These are phyloP conservation scores for Chlorella sp. DNA, from an alignment of 139 green algal genomes.

Conservation along the genomic window DNA sequence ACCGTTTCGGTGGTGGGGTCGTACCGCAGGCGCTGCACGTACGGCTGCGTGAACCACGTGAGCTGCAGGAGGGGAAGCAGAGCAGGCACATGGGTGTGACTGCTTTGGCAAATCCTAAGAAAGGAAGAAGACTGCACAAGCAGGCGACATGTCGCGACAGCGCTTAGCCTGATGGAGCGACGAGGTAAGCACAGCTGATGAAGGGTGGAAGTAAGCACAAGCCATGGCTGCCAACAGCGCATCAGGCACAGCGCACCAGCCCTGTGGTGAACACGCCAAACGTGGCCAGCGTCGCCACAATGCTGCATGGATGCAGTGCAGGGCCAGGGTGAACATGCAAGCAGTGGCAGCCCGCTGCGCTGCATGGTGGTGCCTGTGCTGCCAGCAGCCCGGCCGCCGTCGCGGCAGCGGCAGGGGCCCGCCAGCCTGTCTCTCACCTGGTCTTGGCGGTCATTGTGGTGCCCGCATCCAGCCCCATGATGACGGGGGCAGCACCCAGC, in stretches of 20 bases:
- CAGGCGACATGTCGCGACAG: no score
- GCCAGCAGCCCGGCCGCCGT: no score
- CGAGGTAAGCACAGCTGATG: no score
- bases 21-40: slow-evolving; percentile 15
- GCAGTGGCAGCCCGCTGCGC: no score
- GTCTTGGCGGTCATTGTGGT: slow-evolving; percentile 44
- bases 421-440: no score
- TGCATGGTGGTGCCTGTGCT: no score
- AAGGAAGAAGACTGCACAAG: no score
- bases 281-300: slow-evolving; percentile 44
- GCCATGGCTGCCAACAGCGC: background rate
- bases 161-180: no score
- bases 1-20: slow-evolving; percentile 42
- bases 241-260: slow-evolving; percentile 24
- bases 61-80: background rate
- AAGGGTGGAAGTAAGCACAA: background rate
- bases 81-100: no score
- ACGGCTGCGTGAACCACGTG: slow-evolving; percentile 34
- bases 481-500: slow-evolving; percentile 48
- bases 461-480: slow-evolving; percentile 40
- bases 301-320: slow-evolving; percentile 2
- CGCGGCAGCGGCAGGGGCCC: no score
- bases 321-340: no score
- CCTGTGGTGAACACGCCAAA: slow-evolving; percentile 66
- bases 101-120: no score